These are phyloP conservation scores for Bipolaris sorokiniana DNA, from an alignment of 2,329 filamentous ascomycete genomes.

Conservation along the genomic window DNA sequence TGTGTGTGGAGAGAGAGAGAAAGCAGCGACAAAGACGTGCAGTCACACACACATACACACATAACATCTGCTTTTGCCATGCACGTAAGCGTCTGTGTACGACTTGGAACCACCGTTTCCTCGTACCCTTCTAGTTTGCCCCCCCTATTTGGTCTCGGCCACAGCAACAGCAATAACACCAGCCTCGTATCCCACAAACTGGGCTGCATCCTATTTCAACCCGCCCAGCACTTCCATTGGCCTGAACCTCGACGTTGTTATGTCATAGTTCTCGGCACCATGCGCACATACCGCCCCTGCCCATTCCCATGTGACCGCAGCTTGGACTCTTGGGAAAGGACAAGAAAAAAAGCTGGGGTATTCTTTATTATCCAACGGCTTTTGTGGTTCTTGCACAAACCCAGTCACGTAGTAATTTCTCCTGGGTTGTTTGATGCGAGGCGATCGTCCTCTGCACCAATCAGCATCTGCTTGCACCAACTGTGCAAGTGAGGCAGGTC, in stretches of 20 bases:
- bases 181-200: neutral
- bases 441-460: neutral
- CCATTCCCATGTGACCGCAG: neutral
- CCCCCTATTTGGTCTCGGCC: slow-evolving; percentile 1
- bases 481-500: neutral
- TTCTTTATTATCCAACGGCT: slow-evolving; percentile 9
- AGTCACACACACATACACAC: neutral
- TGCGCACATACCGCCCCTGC: neutral
- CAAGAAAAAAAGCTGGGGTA: slow-evolving; percentile 15
- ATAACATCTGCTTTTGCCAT: neutral
- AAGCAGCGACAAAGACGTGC: neutral
- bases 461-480: neutral
- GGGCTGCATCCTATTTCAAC: neutral
- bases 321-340: neutral
- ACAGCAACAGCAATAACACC: neutral
- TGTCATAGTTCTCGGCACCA: slow-evolving; percentile 4
- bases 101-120: neutral
- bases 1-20: neutral
- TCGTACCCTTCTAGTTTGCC: neutral
- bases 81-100: slow-evolving; percentile 2
- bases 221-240: neutral
- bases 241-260: neutral
- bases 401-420: slow-evolving; percentile 3
- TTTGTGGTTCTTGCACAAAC: slow-evolving; percentile 9
- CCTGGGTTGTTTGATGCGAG: neutral